Evolutionary conservation across 768 basidiomycete species (phyloP), one percentile per base, ranked within the genome.

Genomic region (Lyophyllum decastes): DNA sequence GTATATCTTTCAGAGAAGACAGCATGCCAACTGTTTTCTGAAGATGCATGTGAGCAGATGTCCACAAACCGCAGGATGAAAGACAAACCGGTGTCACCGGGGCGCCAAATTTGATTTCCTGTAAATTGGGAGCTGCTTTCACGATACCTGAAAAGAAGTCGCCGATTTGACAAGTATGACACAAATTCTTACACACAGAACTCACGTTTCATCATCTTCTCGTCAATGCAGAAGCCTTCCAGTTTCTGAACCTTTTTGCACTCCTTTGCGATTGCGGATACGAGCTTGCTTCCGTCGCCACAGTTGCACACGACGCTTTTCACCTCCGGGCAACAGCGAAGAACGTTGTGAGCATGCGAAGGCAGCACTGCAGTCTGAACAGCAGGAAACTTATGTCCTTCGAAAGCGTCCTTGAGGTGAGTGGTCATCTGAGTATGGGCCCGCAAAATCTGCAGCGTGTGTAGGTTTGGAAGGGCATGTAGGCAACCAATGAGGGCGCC

Each of bases 311-410:
- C 56, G 4, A 73, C 68, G 17, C 49, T 61, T 22, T 48, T 41
- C 4, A 69, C 73, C 25, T 71, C 61, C 2, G 68, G 70, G 59
- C 72, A 73, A 35, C 67, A 68, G 7, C 68, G 66, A 52, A 75
- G 51, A 19, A 73, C 61, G 24, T 73, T 65, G 53, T 73, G 72
- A 5, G 70, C 69, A 38, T 68, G 59, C 2, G 61, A 41, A 0
- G 72, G 72, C 1, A 73, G 52, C 46, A 65, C 51, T 27, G 68
- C 55, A 0, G 64, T 68, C 33, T 59, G 66, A 17, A 75, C 55
- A 38, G 57, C 57, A 8, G 71, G 66, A 9, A 72, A 63, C 16
- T 48, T 44, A 46, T 63, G 65, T 1, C 64, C 62, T 38, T 68
- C 64, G 43, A 75, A 73, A 1, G 65, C 67, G 1, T 49, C 49